Conservation (phyloP, 495 filamentous ascomycete species). For the Podospora anserina region DNA sequence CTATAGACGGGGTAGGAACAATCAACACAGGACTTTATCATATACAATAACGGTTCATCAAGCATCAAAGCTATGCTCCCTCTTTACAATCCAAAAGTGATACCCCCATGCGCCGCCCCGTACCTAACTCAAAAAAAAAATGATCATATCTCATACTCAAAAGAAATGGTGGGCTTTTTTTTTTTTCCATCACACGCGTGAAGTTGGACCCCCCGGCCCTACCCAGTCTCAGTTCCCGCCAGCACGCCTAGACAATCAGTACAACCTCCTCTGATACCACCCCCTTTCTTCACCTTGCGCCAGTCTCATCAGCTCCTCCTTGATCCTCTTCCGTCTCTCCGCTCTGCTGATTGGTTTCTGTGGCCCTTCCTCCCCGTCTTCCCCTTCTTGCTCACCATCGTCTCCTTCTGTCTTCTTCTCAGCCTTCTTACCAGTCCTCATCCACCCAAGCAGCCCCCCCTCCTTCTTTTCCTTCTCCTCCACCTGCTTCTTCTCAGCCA, state of each 20-base stretch:
- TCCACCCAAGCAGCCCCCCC: background rate
- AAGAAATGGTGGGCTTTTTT: background rate
- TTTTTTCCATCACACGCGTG: too few relatives aligned
- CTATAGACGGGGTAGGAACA: background rate
- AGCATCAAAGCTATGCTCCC: background rate
- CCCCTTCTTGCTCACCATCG: constrained; percentile 17
- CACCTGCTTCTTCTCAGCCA: background rate
- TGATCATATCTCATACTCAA: background rate
- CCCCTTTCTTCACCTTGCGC: constrained; percentile 38
- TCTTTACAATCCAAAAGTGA: background rate
- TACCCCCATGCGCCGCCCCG: background rate
- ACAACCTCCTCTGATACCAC: constrained; percentile 48
- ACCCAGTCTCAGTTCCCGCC: background rate
- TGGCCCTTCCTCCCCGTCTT: constrained; percentile 16
- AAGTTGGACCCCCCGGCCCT: background rate
- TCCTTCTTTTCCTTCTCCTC: background rate
- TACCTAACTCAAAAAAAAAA: background rate
- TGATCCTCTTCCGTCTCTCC: constrained; percentile 48
- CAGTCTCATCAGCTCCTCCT: constrained; percentile 47
- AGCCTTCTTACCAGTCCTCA: background rate
- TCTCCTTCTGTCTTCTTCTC: background rate
- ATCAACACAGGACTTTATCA: background rate
- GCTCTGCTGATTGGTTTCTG: constrained; percentile 42
- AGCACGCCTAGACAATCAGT: constrained; percentile 27
- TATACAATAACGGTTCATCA: background rate